These are phyloP conservation scores for Sanghuangporus weigelae DNA, from an alignment of 1,284 basidiomycete species.

Conservation along the genomic window DNA sequence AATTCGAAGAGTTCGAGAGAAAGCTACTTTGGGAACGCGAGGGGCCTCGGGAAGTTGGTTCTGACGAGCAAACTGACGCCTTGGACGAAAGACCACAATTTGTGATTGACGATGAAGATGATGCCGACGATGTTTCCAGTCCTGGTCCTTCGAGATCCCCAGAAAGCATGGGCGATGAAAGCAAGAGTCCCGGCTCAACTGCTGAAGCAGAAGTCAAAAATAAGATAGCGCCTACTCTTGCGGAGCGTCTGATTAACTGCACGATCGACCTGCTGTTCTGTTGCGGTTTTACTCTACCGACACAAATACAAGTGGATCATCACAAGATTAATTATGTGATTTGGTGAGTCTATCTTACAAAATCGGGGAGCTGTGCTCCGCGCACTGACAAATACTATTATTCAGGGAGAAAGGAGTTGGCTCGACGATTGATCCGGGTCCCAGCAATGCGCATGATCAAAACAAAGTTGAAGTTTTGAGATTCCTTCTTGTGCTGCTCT, in stretches of 20 bases:
- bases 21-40: slow-evolving; percentile 71
- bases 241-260: slow-evolving; percentile 72
- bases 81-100: slow-evolving; percentile 51
- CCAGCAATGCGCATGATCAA: slow-evolving; percentile 61
- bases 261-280: slow-evolving; percentile 85
- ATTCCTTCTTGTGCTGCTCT: slow-evolving; percentile 79
- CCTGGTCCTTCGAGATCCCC: slow-evolving; percentile 24
- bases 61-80: slow-evolving; percentile 23
- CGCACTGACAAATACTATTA: background rate
- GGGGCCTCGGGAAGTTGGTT: slow-evolving; percentile 38
- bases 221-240: slow-evolving; percentile 65
- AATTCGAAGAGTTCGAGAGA: slow-evolving; percentile 66
- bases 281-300: slow-evolving; percentile 85
- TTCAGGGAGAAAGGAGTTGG: slow-evolving; percentile 89
- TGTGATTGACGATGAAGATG: slow-evolving; percentile 80
- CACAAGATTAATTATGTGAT: slow-evolving; percentile 86
- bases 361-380: background rate
- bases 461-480: slow-evolving; percentile 87
- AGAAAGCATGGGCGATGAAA: background rate
- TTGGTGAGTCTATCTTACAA: slow-evolving; percentile 45
- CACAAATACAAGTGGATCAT: slow-evolving; percentile 69
- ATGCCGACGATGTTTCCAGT: slow-evolving; percentile 38
- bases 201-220: slow-evolving; percentile 25
- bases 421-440: slow-evolving; percentile 70
- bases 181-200: background rate